These are phyloP conservation scores for Boletus speciosus DNA, from an alignment of 768 basidiomycete species.

Conservation along the genomic window DNA sequence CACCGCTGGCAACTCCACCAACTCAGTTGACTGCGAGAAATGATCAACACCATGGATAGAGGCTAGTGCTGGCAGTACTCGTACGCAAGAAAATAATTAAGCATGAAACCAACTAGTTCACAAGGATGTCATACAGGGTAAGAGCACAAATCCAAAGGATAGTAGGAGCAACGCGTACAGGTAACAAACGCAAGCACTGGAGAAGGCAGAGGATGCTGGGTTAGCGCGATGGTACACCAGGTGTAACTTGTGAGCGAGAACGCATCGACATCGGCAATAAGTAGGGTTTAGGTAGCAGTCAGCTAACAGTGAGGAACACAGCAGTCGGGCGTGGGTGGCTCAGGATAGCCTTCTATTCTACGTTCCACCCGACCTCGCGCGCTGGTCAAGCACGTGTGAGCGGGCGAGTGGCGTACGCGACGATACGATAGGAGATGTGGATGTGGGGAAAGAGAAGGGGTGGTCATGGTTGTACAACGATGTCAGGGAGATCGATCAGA, in stretches of 20 bases:
- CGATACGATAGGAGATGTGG: conserved; percentile 5
- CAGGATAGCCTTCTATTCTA: conserved; percentile 11
- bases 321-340: background rate
- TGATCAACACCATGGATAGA: conserved; percentile 5
- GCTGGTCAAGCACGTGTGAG: background rate
- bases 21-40: background rate
- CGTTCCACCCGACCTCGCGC: background rate
- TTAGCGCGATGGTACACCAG: background rate
- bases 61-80: conserved; percentile 4
- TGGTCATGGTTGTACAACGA: conserved; percentile 13
- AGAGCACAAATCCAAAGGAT: conserved; percentile 5
- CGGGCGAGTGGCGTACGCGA: background rate
- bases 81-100: conserved; percentile 25
- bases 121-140: conserved; percentile 16
- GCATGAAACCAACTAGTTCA: conserved; percentile 4
- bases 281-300: conserved; percentile 1
- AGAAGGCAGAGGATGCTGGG: background rate
- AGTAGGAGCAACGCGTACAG: background rate
- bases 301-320: conserved; percentile 1
- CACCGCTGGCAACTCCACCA: background rate
- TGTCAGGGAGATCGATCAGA: conserved; percentile 6
- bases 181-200: background rate
- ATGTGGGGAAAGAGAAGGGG: background rate
- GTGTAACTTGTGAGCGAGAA: background rate
- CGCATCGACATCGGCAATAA: conserved; percentile 3